Base-by-base conservation (phyloP, 1,284 basidiomycete genomes). In the Irpex rosettiformis region DNA sequence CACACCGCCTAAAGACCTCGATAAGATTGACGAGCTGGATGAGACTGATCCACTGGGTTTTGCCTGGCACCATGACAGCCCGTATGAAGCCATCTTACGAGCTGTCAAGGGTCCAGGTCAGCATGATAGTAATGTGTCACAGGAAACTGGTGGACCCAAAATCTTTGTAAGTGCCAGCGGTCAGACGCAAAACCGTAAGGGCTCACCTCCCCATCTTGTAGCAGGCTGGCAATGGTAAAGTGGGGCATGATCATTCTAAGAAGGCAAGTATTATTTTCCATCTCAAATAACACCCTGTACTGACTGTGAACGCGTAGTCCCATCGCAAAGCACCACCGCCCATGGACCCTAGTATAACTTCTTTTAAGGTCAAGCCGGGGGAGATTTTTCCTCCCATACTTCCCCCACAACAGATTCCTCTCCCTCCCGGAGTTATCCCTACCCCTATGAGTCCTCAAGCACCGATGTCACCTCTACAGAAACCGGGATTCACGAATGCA, bases 11-110 rank as follows among this genome's bases (percentile, higher is more conserved):
- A 64, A 65, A 42, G 78, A 82, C 57, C 75, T 91, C 52, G 89
- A 90, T 71, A 78, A 79, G 27, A 86, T 91, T 61, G 88, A 91
- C 65, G 86, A 89, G 69, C 70, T 91, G 42, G 89, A 91, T 66
- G 86, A 89, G 67, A 81, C 81, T 11, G 86, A 83, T 67, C 86
- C 87, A 3, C 76, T 84, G 57, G 88, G 87, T 3, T 61, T 78
- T 16, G 70, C 76, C 13, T 73, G 86, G 62, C 88, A 90, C 67
- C 85, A 89, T 63, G 75, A 75, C 48, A 83, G 88, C 0, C 88
- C 86, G 22, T 91, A 90, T 65, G 86, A 91, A 64, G 83, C 79
- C 2, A 77, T 79, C 7, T 28, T 63, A 11, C 64, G 60, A 29
- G 63, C 52, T 8, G 54, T 40, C 13, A 59, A 62, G 29, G 43